These are phyloP conservation scores for Scutellaria baicalensis DNA, from an alignment of 257 asterid genomes.

Conservation along the genomic window DNA sequence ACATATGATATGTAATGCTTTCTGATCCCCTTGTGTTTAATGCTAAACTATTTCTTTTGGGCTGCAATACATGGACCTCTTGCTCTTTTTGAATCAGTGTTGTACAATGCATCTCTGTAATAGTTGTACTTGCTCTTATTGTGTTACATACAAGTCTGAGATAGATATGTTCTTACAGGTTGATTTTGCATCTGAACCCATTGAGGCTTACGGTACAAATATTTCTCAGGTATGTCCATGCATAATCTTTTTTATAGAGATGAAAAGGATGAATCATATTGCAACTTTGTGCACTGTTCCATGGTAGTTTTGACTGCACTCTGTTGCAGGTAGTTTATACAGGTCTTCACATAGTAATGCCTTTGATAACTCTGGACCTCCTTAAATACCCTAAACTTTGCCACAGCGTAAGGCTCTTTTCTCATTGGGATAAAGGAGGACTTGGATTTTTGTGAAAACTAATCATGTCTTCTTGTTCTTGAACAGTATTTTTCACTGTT, in stretches of 20 bases:
- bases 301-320: neutral
- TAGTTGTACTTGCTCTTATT: neutral
- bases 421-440: constrained; percentile 2
- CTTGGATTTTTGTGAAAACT: constrained; percentile 10
- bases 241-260: constrained; percentile 1
- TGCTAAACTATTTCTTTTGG: neutral
- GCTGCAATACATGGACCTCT: neutral
- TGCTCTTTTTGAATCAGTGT: neutral
- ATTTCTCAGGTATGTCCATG: constrained; percentile 64
- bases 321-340: constrained; percentile 71
- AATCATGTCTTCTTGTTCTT: constrained; percentile 18
- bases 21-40: neutral
- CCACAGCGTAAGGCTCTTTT: constrained; percentile 52
- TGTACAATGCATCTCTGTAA: constrained; percentile 3
- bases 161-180: constrained; percentile 41
- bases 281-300: neutral
- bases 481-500: constrained; percentile 80
- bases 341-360: constrained; percentile 88
- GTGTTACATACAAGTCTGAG: constrained; percentile 14
- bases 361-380: constrained; percentile 73
- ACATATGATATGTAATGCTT: neutral
- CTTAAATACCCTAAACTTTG: constrained; percentile 95
- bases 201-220: constrained; percentile 69
- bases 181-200: constrained; percentile 81
- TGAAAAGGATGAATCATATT: neutral